Percentiles rank a stretch among this genome's conserved stretches.
Conservation (phyloP, 371 early-diverging fungal genomes). For the Circinella umbellata region DNA sequence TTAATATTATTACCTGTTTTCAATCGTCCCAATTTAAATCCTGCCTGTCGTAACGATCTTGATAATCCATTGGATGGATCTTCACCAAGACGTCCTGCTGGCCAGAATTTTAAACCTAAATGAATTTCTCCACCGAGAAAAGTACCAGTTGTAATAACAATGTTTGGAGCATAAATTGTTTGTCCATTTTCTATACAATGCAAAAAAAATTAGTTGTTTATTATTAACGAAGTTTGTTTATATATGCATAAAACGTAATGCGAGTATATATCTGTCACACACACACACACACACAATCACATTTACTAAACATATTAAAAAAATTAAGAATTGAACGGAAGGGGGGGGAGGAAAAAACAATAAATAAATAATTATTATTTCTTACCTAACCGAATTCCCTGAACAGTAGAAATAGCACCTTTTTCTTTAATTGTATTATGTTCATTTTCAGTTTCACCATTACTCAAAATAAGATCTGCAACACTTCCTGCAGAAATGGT, state of each 20-base stretch:
- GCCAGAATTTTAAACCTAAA: constrained; percentile 77
- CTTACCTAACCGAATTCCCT: constrained; percentile 48
- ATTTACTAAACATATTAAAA: too few relatives aligned
- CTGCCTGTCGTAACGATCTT: constrained; percentile 73
- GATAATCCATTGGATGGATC: constrained; percentile 80
- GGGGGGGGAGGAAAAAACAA: too few relatives aligned
- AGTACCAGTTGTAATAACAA: constrained; percentile 87
- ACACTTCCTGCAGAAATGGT: constrained; percentile 76
- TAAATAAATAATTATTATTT: background rate
- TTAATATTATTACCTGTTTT: constrained; percentile 65
- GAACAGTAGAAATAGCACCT: constrained; percentile 36
- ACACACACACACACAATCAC: too few relatives aligned
- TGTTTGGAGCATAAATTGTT: constrained; percentile 69
- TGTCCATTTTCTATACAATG: constrained; percentile 64
- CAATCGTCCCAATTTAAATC: constrained; percentile 76
- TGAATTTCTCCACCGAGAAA: constrained; percentile 88
- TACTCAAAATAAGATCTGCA: constrained; percentile 67
- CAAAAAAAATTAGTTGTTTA: background rate
- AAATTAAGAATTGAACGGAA: too few relatives aligned
- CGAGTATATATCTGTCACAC: background rate
- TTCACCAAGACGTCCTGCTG: constrained; percentile 82
- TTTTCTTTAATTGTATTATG: constrained; percentile 27
- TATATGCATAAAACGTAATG: background rate
- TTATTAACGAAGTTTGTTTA: background rate
- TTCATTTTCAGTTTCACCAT: constrained; percentile 39